Evolutionary conservation across 148 eudicot genomes (phyloP).

Genomic region (Vaccinium darrowii): DNA sequence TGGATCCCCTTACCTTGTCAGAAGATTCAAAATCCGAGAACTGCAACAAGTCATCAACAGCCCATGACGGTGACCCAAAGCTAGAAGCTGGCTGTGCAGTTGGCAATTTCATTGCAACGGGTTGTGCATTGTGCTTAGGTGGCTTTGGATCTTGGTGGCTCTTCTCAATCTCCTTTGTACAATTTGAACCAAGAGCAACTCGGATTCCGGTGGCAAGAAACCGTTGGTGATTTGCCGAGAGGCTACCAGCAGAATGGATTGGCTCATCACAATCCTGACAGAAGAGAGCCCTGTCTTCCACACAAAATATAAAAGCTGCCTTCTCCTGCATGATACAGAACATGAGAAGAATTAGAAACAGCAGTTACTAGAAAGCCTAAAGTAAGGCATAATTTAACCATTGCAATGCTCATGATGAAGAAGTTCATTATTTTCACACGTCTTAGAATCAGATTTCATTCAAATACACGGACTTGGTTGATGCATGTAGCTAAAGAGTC

Average conservation of each 20-base stretch:
- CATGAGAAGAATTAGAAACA: constrained; percentile 6
- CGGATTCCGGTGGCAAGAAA: constrained; percentile 86
- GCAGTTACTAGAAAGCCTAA: not conserved
- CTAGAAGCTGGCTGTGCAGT: constrained; percentile 33
- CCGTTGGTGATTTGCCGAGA: constrained; percentile 83
- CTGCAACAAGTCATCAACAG: constrained; percentile 78
- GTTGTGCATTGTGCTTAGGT: constrained; percentile 47
- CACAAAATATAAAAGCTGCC: constrained; percentile 94
- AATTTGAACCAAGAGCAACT: constrained; percentile 59
- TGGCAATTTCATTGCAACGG: constrained; percentile 33
- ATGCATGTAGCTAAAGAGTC: not conserved
- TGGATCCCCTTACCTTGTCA: constrained; percentile 52
- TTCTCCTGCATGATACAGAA: constrained; percentile 57
- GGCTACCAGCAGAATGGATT: constrained; percentile 65
- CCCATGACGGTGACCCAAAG: constrained; percentile 69
- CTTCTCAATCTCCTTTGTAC: constrained; percentile 44
- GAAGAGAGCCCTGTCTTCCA: constrained; percentile 93
- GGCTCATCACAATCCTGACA: constrained; percentile 91
- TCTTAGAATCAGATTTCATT: not conserved
- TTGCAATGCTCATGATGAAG: not conserved
- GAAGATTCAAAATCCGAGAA: constrained; percentile 62
- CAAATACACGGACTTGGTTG: not conserved
- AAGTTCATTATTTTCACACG: not conserved
- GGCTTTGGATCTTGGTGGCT: constrained; percentile 49
- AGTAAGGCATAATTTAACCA: not conserved